Evolutionary conservation across 2,329 filamentous ascomycete genomes (phyloP).

Genomic region (Colletotrichum lini): DNA sequence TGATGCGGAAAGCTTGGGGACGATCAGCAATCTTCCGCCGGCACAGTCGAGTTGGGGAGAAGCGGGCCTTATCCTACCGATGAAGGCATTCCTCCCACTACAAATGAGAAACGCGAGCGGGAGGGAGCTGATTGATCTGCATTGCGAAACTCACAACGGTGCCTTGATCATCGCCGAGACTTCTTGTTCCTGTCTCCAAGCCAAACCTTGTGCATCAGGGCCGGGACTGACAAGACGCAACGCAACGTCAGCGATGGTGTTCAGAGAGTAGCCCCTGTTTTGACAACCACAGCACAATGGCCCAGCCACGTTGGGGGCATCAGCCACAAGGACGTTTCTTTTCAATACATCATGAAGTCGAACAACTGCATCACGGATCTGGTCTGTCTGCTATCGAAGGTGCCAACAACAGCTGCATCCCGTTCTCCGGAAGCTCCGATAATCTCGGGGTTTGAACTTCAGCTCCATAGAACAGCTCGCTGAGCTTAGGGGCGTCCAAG

Average conservation of each 20-base stretch:
- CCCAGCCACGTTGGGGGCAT: not conserved
- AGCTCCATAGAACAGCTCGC: not conserved
- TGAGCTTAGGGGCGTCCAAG: not conserved
- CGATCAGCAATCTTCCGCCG: not conserved
- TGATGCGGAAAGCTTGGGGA: not conserved
- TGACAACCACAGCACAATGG: not conserved
- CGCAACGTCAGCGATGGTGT: not conserved
- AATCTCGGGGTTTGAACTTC: not conserved
- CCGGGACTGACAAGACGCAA: slow-evolving; percentile 10
- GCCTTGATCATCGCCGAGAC: slow-evolving; percentile 13
- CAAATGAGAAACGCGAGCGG: not conserved
- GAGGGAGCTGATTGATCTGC: slow-evolving; percentile 2
- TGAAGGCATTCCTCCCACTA: not conserved
- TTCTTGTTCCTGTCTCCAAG: slow-evolving; percentile 12
- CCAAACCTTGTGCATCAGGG: not conserved
- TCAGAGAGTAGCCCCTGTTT: not conserved
- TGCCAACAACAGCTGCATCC: not conserved
- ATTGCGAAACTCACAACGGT: not conserved
- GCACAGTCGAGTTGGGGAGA: not conserved
- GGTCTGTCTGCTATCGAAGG: not conserved
- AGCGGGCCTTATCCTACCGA: not conserved
- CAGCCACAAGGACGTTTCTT: not conserved
- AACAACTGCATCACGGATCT: not conserved
- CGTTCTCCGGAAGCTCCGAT: not conserved
- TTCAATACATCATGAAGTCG: not conserved